Conservation (phyloP, 2,329 filamentous ascomycete species). For the Microsporum audouinii region DNA sequence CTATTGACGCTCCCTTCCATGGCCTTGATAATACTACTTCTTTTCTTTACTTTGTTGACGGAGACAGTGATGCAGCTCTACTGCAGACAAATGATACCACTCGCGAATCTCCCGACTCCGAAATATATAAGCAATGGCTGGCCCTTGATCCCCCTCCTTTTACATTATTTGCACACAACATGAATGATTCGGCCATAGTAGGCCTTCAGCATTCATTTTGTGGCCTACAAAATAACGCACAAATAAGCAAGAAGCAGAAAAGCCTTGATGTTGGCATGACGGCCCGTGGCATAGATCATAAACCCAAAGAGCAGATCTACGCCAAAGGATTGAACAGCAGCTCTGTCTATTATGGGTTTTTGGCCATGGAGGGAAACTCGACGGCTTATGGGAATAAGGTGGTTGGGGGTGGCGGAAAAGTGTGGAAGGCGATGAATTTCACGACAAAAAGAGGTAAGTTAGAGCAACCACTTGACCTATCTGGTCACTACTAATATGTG, state of each 20-base stretch:
- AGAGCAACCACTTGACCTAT: neutral
- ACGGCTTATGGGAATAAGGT: constrained; percentile 44
- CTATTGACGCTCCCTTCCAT: constrained; percentile 68
- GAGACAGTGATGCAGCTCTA: constrained; percentile 66
- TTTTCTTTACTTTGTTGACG: constrained; percentile 69
- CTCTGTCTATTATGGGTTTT: constrained; percentile 59
- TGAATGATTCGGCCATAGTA: constrained; percentile 45
- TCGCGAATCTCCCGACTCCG: constrained; percentile 32
- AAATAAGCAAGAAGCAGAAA: constrained; percentile 51
- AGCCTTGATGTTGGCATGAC: constrained; percentile 56
- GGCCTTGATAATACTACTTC: constrained; percentile 40
- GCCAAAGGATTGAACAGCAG: constrained; percentile 62
- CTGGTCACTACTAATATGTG: neutral
- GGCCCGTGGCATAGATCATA: constrained; percentile 50
- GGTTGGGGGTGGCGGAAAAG: constrained; percentile 60
- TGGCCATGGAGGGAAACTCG: constrained; percentile 52
- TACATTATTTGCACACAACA: constrained; percentile 62
- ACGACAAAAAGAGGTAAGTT: constrained; percentile 61
- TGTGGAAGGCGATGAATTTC: constrained; percentile 64
- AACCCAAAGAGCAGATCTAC: constrained; percentile 81
- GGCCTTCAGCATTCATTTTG: constrained; percentile 75
- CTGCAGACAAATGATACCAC: constrained; percentile 68
- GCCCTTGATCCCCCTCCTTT: constrained; percentile 53
- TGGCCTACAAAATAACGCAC: constrained; percentile 57
- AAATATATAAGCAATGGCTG: constrained; percentile 45